Evolutionary conservation across 2,329 filamentous ascomycete species (phyloP), one percentile per base, ranked within the genome.

Genomic region (Cercospora sp.): DNA sequence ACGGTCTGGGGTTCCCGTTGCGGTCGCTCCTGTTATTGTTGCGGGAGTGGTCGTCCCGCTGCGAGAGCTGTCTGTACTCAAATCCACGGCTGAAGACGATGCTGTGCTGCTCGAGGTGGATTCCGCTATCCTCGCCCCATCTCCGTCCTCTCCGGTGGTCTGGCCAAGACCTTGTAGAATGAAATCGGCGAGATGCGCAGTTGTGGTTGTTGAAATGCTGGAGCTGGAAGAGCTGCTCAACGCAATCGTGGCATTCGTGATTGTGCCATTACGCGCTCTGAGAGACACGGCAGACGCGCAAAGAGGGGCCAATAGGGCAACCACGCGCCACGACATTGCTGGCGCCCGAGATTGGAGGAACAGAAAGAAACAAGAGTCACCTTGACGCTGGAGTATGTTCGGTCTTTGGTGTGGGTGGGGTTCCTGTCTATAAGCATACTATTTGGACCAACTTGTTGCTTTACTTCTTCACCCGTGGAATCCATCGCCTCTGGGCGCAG

Each of bases 151-250:
- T 26, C 20, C 45, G 20, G 5, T 55, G 2, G 48, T 55, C 48
- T 28, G 48, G 12, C 48, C 48, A 28, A 55, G 48, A 26, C 48
- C 48, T 16, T 30, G 48, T 30, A 55, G 13, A 18, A 55, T 55
- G 6, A 55, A 55, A 7, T 55, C 48, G 23, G 48, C 48, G 12
- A 55, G 23, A n/a, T 58, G 66, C 40, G 55, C 64, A n/a, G 42
- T 13, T 33, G 23, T 16, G 26, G 23, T 55, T 28, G 48, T 55
- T 55, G 23, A 55, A 28, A 26, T 28, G 23, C 48, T 55, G 48
- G 48, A 55, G 20, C 23, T 28, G 9, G 48, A 30, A 55, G 23
- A 8, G 48, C 48, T 55, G 48, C 48, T 55, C 26, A 55, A 28
- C n/a, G 48, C 23, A 55, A 55, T 55, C 13, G 48, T 55, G 48